Evolutionary conservation across 768 basidiomycete species (phyloP), one percentile per base, ranked within the genome.

Genomic region (Gloeopeniophorella convolvens): DNA sequence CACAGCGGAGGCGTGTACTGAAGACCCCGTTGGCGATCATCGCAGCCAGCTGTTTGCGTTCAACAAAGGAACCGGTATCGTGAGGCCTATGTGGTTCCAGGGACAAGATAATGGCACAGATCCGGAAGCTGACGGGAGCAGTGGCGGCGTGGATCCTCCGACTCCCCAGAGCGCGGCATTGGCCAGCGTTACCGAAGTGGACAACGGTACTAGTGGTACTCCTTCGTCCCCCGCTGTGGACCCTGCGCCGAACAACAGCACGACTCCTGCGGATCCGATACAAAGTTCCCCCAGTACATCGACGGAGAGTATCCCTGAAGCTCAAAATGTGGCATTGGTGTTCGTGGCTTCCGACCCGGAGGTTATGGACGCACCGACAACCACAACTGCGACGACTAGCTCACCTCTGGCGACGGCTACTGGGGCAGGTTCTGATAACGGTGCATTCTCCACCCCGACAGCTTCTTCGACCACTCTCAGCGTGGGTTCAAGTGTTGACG

Each of bases 21-120:
- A 27, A 1, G 24, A 44, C n/a, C 35, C 44, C 2, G 41, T 53
- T 9, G 37, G 60, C 48, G 45, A 59, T 47, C 68, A 74, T 58
- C 65, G 64, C 57, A 80, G 76, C 55, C 85, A 89, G 62, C 56
- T 68, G 4, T 89, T 88, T 63, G 63, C 72, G 27, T 87, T 77
- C 61, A 68, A 82, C 56, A 60, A 66, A 12, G 51, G 47, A 0
- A 75, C 72, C 10, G 75, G 77, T 6, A 65, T 66, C 18, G 60
- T 89, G 47, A 67, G 65, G 23, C 87, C 86, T 3, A 74, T 78
- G 58, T 78, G 76, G 72, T 60, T 62, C 50, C 34, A 59, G 33
- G 55, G 60, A 15, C 57, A 61, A 20, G 60, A 66, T 32, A 61
- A 71, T 24, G 63, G 61, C 20, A 58, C 48, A 7, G 55, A 58